These are phyloP conservation scores for Quercus tomentella DNA, from an alignment of 331 rosid genomes.

Conservation along the genomic window DNA sequence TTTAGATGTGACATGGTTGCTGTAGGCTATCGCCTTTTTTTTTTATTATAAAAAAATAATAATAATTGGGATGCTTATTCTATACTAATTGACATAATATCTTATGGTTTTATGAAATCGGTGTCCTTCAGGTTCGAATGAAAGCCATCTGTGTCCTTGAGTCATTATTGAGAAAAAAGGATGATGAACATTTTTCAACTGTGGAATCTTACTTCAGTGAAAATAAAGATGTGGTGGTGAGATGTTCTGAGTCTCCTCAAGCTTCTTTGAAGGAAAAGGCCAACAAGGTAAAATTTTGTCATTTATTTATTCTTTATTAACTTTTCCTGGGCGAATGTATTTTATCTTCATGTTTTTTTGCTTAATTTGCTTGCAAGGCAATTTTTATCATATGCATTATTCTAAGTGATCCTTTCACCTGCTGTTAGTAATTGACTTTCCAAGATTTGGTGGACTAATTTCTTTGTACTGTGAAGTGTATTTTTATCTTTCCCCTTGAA, in stretches of 20 bases:
- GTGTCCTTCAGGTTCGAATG: constrained; percentile 80
- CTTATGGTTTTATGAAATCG: constrained; percentile 2
- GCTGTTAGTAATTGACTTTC: not conserved
- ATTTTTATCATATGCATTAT: not conserved
- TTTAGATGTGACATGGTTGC: not conserved
- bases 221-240: constrained; percentile 62
- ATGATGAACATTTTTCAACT: constrained; percentile 54
- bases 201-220: constrained; percentile 71
- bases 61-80: not conserved
- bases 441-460: not conserved
- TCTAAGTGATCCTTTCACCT: not conserved
- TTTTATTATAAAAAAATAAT: not conserved
- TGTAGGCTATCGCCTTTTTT: not conserved
- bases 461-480: not conserved
- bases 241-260: constrained; percentile 95
- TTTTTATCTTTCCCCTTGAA: not conserved
- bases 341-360: not conserved
- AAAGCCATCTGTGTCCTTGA: constrained; percentile 96
- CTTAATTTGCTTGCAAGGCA: not conserved
- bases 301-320: not conserved
- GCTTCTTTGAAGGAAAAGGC: constrained; percentile 93
- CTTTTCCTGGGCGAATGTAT: not conserved
- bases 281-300: constrained; percentile 50
- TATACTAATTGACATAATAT: not conserved
- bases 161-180: constrained; percentile 76